Evolutionary conservation across 768 basidiomycete species (phyloP), one percentile per base, ranked within the genome.

Genomic region (Termitomyces heimii): DNA sequence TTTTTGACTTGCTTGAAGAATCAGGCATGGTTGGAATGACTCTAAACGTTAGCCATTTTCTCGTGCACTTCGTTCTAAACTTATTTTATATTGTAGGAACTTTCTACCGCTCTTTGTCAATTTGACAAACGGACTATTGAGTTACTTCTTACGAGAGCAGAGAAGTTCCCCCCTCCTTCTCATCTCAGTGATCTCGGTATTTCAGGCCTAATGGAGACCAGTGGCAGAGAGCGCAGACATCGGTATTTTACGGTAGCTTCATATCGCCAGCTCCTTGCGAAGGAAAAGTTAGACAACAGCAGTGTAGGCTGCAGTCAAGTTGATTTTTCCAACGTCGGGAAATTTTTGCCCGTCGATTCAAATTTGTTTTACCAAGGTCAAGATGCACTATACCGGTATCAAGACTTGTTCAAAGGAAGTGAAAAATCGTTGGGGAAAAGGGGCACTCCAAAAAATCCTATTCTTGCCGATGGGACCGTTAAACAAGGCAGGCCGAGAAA

Each of bases 121-220:
- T 88, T 94, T 58, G 89, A 94, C 68, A 82, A 81, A 65, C 85
- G 94, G 28, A 92, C 88, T 1, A 77, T 94, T 49, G 94, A 96
- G 67, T 78, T 92, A n/a, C 72, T 92, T 26, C 78, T 94, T 32
- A 77, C 79, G 16, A 82, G 88, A 44, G 82, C 88, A 22, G 85
- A 85, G 61, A 85, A 79, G 64, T 76, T 67, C 57, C 76, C 75
- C 10, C 83, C 85, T 14, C 92, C 92, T 4, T 58, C 80, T 5
- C 91, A 93, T 68, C 79, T 94, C 14, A 75, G 75, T 52, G 89
- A 94, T 67, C 75, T 90, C 40, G 79, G 83, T 28, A 81, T 92
- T 50, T 79, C 81, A 22, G 82, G 84, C 37, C 69, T 91, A 29
- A 86, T 88, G 79, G 95, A 97, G 71, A 91, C 84, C 0, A 77